Percentiles rank a stretch among this genome's conserved stretches.
phyloP scores from a whole-genome alignment of 2,329 filamentous ascomycete species.

The Botrytis hyacinthi region DNA sequence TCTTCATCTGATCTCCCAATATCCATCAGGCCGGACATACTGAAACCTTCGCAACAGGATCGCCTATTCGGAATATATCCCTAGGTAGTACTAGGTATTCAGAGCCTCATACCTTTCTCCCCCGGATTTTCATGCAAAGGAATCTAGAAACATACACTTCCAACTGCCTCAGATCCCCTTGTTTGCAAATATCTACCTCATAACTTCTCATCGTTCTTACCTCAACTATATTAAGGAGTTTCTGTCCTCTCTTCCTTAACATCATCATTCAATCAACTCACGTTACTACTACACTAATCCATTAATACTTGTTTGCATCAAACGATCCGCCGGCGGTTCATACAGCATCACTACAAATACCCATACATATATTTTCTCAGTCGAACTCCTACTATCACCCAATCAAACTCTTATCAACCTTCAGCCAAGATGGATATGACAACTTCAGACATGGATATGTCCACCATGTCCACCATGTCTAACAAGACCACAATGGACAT shows the following conservation, averaged over 20 bases:
- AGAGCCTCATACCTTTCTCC: conserved; percentile 8
- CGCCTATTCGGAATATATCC: not conserved
- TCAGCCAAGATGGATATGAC: conserved; percentile 24
- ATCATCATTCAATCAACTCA: not conserved
- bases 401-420: conserved; percentile 6
- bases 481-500: conserved; percentile 50
- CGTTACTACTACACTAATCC: not conserved
- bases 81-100: not conserved
- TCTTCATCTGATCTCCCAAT: not conserved
- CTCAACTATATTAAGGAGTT: conserved; percentile 10
- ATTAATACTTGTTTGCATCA: not conserved
- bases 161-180: conserved; percentile 17
- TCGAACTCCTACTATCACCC: not conserved
- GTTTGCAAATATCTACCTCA: conserved; percentile 24
- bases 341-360: conserved; percentile 7
- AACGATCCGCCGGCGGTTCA: conserved; percentile 17
- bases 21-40: not conserved
- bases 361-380: not conserved
- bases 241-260: conserved; percentile 4
- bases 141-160: conserved; percentile 19
- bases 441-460: conserved; percentile 23
- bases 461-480: conserved; percentile 32
- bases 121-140: conserved; percentile 10
- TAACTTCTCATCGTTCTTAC: conserved; percentile 26
- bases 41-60: conserved; percentile 11